phyloP scores from a whole-genome alignment of 192 early-diverging fungal genomes.

The Backusella psychrophila region DNA sequence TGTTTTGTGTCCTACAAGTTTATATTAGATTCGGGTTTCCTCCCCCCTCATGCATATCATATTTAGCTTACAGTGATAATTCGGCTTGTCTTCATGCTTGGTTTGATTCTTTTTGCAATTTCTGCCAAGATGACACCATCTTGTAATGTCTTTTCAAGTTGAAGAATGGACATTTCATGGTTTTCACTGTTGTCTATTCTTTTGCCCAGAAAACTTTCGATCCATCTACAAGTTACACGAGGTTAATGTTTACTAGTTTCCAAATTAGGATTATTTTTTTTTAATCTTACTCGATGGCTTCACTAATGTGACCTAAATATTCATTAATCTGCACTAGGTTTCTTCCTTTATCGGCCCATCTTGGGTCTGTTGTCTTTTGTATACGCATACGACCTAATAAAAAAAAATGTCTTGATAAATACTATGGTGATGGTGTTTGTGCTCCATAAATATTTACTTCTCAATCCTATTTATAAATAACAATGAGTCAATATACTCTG shows the following conservation, averaged over 20 bases:
- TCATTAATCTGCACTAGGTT: slow-evolving; percentile 95
- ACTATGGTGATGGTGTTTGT: neutral
- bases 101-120: slow-evolving; percentile 80
- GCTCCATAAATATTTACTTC: neutral
- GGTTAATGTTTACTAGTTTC: slow-evolving; percentile 7
- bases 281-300: slow-evolving; percentile 89
- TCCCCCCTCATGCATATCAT: too few species aligned
- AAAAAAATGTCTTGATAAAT: neutral
- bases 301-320: slow-evolving; percentile 97
- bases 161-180: slow-evolving; percentile 49
- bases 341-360: slow-evolving; percentile 90
- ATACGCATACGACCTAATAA: slow-evolving; percentile 41
- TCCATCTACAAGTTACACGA: slow-evolving; percentile 67
- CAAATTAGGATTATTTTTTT: neutral
- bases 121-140: slow-evolving; percentile 93
- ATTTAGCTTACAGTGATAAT: slow-evolving; percentile 79
- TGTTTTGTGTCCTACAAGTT: slow-evolving; percentile 65
- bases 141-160: slow-evolving; percentile 87
- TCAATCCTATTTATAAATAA: neutral
- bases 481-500: neutral
- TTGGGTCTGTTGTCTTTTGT: slow-evolving; percentile 38
- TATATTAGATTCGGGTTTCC: too few species aligned
- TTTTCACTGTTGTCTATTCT: slow-evolving; percentile 53
- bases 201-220: slow-evolving; percentile 88
- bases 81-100: slow-evolving; percentile 69